Evolutionary conservation across 2,329 filamentous ascomycete genomes (phyloP).

Genomic region (Whalleya microplaca): DNA sequence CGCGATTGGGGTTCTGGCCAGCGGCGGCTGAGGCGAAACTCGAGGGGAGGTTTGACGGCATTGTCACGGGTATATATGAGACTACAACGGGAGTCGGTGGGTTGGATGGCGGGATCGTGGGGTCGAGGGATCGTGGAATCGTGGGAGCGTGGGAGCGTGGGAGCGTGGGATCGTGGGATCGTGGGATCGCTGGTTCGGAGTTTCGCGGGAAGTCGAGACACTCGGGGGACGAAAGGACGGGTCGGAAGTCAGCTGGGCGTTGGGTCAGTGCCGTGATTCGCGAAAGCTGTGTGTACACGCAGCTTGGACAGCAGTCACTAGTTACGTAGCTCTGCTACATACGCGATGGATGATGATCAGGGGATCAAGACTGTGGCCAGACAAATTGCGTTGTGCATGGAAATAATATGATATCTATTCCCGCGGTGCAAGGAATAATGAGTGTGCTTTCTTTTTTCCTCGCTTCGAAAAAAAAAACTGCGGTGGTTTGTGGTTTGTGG

Average conservation of each 20-base stretch:
- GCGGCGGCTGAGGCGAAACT: slow-evolving; percentile 85
- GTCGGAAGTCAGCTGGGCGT: background rate
- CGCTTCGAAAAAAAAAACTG: background rate
- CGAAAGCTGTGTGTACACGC: background rate
- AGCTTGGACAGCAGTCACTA: background rate
- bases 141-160: too few relatives aligned
- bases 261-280: slow-evolving; percentile 5
- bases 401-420: background rate
- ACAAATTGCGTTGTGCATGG: background rate
- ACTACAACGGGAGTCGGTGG: slow-evolving; percentile 7
- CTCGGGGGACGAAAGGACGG: background rate
- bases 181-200: too few relatives aligned
- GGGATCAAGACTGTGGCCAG: background rate
- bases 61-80: slow-evolving; percentile 30
- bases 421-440: background rate
- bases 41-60: slow-evolving; percentile 78
- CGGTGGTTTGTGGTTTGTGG: too few relatives aligned
- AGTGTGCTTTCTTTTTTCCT: background rate
- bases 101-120: too few relatives aligned
- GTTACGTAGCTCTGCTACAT: slow-evolving; percentile 1
- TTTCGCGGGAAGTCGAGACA: slow-evolving; percentile 10
- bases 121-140: too few relatives aligned
- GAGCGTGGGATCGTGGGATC: too few relatives aligned
- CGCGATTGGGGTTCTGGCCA: slow-evolving; percentile 69
- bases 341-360: background rate